These are phyloP conservation scores for Rhododendron henanense DNA, from an alignment of 148 eudicot species.

Conservation along the genomic window DNA sequence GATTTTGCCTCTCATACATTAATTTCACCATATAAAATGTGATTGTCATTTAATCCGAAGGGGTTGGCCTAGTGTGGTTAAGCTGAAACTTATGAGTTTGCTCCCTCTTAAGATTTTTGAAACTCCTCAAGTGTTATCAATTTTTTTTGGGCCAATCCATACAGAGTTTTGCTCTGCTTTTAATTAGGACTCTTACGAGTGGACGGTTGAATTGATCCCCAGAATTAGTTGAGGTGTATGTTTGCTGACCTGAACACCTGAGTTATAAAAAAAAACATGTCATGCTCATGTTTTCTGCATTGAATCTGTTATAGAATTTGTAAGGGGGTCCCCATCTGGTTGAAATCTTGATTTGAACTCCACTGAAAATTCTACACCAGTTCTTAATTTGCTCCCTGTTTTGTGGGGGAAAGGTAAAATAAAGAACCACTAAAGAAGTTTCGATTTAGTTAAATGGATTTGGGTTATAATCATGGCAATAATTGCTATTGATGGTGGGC, in stretches of 20 bases:
- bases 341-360: neutral
- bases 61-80: neutral
- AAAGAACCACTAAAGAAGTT: neutral
- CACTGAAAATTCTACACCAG: neutral
- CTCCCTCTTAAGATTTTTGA: neutral
- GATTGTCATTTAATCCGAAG: too few species aligned
- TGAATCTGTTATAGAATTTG: neutral
- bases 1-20: neutral
- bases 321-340: neutral
- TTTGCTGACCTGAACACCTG: too few species aligned
- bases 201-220: too few species aligned
- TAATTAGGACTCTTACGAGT: neutral
- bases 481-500: neutral
- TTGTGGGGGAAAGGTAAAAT: neutral
- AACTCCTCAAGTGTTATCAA: too few species aligned
- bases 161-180: too few species aligned
- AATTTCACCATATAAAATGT: neutral
- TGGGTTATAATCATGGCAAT: neutral
- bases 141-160: neutral
- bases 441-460: neutral
- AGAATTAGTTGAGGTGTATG: too few species aligned
- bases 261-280: neutral
- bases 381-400: slow-evolving; percentile 4
- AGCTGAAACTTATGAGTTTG: neutral
- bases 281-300: neutral